Evolutionary conservation across 2,329 filamentous ascomycete genomes (phyloP), one percentile per base, ranked within the genome.

Genomic region (Aspergillus luchuensis): DNA sequence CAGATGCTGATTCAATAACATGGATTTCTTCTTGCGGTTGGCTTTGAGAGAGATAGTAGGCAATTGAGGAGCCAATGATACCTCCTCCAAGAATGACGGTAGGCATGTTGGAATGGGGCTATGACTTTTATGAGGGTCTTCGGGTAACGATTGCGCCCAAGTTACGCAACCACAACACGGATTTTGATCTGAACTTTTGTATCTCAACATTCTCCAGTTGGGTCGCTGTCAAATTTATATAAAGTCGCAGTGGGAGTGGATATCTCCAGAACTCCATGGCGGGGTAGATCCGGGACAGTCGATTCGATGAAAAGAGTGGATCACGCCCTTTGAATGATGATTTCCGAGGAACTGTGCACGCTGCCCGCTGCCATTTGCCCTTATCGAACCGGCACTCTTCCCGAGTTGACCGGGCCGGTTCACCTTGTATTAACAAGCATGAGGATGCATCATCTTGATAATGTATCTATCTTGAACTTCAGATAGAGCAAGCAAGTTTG

Each of bases 21-120:
- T 87, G 84, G 56, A 89, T 86, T 33, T 79, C 76, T 5, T 66
- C 59, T 30, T 65, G 50, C 30, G 66, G 52, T 28, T 66, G 60
- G 4, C 80, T 76, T 49, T 72, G 65, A 6, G 87, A 85, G 33
- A 93, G 83, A 72, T 90, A 91, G 75, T 89, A 91, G n/a, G 89
- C 88, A 10, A 87, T 89, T 1, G 87, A 87, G 36, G 86, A 78
- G 61, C 89, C 89, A 56, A 91, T 89, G 67, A 91, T 89, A 49
- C 89, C 89, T 48, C 85, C 83, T 58, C 89, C 89, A 38, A 91
- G 73, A 55, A 91, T 90, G 13, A 90, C 82, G 1, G 86, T 90
- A 11, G 81, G 72, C 67, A 84, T 79, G 74, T 77, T 81, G 23
- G 11, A 30, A 30, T 45, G 13, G 23, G 11, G 7, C n/a, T 47